Evolutionary conservation across 1,139 yeast species (phyloP).

Genomic region (Lodderomyces jiufengensis): DNA sequence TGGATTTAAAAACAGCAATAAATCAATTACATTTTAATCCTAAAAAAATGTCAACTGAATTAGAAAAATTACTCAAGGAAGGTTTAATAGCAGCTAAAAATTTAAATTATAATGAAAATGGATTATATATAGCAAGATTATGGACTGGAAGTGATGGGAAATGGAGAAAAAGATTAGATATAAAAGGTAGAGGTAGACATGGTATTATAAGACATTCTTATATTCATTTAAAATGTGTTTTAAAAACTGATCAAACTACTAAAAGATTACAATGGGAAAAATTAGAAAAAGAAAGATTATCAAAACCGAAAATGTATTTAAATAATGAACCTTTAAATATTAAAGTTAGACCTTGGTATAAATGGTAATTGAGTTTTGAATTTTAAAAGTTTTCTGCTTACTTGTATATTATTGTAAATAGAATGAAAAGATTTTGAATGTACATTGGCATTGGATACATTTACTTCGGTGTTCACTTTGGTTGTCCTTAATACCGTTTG

Average conservation of each 20-base stretch:
- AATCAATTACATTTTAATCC: slow-evolving; percentile 89
- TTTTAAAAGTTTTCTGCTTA: neutral
- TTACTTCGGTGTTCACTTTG: too few species aligned
- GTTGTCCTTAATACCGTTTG: too few species aligned
- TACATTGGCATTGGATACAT: too few species aligned
- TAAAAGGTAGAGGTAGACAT: slow-evolving; percentile 86
- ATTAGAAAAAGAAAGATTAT: slow-evolving; percentile 34
- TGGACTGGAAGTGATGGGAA: slow-evolving; percentile 93
- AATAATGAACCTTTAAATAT: slow-evolving; percentile 46
- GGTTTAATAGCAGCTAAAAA: slow-evolving; percentile 69
- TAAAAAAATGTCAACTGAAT: slow-evolving; percentile 75
- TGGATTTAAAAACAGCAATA: slow-evolving; percentile 74
- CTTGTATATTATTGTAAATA: neutral
- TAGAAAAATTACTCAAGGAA: slow-evolving; percentile 68
- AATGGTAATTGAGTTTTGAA: slow-evolving; percentile 29
- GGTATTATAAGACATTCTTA: slow-evolving; percentile 76
- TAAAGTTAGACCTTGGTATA: slow-evolving; percentile 40
- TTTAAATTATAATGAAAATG: slow-evolving; percentile 56
- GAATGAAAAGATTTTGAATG: too few species aligned
- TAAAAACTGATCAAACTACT: slow-evolving; percentile 62
- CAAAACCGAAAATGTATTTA: slow-evolving; percentile 46
- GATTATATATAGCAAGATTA: slow-evolving; percentile 70
- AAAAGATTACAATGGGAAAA: slow-evolving; percentile 60
- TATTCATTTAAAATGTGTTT: slow-evolving; percentile 76
- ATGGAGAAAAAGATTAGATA: slow-evolving; percentile 70